Base-by-base conservation (phyloP, 805 yeast species). In the Cyberlindnera suaveolens region DNA sequence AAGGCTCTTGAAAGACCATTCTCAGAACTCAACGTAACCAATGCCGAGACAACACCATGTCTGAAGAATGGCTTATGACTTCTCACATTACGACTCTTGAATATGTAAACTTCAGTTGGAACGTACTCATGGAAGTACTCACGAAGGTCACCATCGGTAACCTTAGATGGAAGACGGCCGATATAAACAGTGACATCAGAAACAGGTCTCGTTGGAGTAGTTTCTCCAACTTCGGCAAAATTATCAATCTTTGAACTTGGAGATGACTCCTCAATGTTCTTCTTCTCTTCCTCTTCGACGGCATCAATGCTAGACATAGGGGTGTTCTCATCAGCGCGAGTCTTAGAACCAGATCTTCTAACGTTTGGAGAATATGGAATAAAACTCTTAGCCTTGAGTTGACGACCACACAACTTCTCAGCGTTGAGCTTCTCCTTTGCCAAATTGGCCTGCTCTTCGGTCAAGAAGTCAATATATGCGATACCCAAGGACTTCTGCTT, bases 391-490 rank as follows among this genome's bases (percentile, higher is more conserved):
- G 71, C 61, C 42, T 55, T 57, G 19, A 77, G 49, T 2, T 59
- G 57, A 36, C 79, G 65, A 18, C 66, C 67, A 43, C 68, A 63
- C 40, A 82, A 67, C 35, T 72, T 74, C 52, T 70, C 70, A 38
- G 88, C 91, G 54, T 85, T 73, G 58, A 82, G 74, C 44, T 72
- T 71, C 19, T 71, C 77, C 49, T 87, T 72, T 3, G 89, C 95
- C 53, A 66, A 60, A 55, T 67, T 64, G 41, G 90, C 95, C 33
- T 71, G 71, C 41, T 77, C 88, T 46, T 72, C 74, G 41, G 69
- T 71, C 54, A 73, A 82, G 58, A 82, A 91, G 53, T 88, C 93
- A 45, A 88, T 84, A 64, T 85, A 90, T 13, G 95, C 97, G 55
- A 77, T 72, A 4, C 93, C 91, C 49, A 77, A 61, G 3, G 80